Base-by-base conservation (phyloP, 164 flowering plant genomes). In the Umbellularia californica region DNA sequence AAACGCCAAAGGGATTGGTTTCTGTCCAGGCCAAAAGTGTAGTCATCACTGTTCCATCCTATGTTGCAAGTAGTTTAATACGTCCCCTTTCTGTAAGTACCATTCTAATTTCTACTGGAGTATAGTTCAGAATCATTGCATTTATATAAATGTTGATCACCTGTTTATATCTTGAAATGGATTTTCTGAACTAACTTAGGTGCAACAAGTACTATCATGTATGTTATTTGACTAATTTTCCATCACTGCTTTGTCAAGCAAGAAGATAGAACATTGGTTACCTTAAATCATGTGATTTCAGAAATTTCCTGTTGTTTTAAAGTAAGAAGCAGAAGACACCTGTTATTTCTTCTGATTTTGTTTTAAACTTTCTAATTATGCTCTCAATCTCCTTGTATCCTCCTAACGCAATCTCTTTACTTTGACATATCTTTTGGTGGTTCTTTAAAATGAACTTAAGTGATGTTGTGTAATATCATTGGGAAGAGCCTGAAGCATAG, bases 31-130 rank as follows among this genome's bases (percentile, higher is more conserved):
- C 84, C 71, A 90, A 83, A 85, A 86, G 87, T 79, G 89, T 95
- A 60, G 83, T 95, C 65, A 80, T 95, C 88, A 95, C 99, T 64
- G 81, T 92, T 74, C 99, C 99, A 65, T 90, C 99, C 55, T 79
- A 90, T 77, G 83, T 92, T 78, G 99, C 98, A 3, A 87, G 93
- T 74, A 75, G 74, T 72, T 78, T 93, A 79, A 77, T 95, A 74
- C 90, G 83, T 52, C 99, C 98, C 62, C 86, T 93, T 72, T 93
- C 97, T 35, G 98, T 95, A 90, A 52, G 96, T 85, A 74, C 78
- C 71, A 20, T 70, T 78, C 58, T 65, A 13, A 69, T 55, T 41
- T n/a, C 51, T 23, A 50, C 41, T 75, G 20, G 11, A 27, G 3
- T 41, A 2, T 23, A 22, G 28, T 23, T 68, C 0, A 3, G 7